Base-by-base conservation (phyloP, 2,329 filamentous ascomycete genomes). In the Cladobotryum mycophilum region DNA sequence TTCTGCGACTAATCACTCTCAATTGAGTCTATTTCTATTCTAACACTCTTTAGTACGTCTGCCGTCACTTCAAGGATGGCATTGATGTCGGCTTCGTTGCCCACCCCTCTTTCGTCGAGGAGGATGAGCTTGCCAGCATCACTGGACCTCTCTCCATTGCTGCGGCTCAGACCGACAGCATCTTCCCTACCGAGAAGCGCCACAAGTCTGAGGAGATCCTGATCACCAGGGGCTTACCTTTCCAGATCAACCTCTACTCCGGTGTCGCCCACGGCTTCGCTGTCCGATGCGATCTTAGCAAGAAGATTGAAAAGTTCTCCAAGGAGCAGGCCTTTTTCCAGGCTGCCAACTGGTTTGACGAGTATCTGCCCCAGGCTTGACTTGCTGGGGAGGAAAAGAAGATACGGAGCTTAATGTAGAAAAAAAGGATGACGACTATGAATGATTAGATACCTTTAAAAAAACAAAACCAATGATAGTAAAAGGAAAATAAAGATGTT, bases 311-410 rank as follows among this genome's bases (percentile, higher is more conserved):
- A 61, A 82, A 78, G 65, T 92, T 79, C 60, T 84, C 86, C 36
- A 91, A 89, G 77, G 87, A 95, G 70, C 81, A 86, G 69, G 88
- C 89, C 5, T 93, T 93, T 64, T 61, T 76, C 56, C 89, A 93
- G 74, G 88, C 88, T 35, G 75, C 90, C 47, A 66, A 74, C 47
- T 95, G 89, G 89, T 90, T 95, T 58, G 78, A 87, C 58, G 44
- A 57, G 42, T 71, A 63, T 47, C 53, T 69, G 18, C 9, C 5
- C 13, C 25, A 30, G 25, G 20, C 34, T 5, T 30, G n/a, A 43
- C 47, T 42, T 45, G 48, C 46, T 5, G 25, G 4, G 20, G 17
- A 9, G 20, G 17, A 12, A 14, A 25, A 33, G 25, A 17, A 33
- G 25, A n/a, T 20, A 34, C 14, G 18, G 18, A 41, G 18, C 14